Conservation (phyloP, 2,329 filamentous ascomycete genomes). For the Phaeosphaeria sp. region DNA sequence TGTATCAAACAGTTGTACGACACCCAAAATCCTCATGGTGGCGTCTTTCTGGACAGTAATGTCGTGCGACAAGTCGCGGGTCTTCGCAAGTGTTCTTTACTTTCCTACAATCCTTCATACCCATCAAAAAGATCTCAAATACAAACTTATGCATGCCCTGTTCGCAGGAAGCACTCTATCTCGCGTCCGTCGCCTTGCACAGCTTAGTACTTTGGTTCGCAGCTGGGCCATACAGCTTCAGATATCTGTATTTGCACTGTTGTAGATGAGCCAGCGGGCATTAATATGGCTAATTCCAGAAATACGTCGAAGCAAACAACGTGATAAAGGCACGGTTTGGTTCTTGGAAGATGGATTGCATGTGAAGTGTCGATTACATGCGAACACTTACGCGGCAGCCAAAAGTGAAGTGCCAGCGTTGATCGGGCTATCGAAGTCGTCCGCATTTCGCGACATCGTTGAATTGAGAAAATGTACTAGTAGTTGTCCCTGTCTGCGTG, state of each 20-base stretch:
- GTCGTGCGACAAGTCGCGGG: neutral
- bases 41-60: conserved; percentile 8
- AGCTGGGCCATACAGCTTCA: too few species aligned
- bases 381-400: neutral
- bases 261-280: too few species aligned
- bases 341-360: neutral
- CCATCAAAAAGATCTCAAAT: conserved; percentile 24
- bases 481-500: neutral
- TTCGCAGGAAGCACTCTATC: conserved; percentile 11
- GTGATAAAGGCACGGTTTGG: too few species aligned
- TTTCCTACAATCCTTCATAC: conserved; percentile 24
- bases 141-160: conserved; percentile 11
- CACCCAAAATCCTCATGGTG: conserved; percentile 22
- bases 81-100: conserved; percentile 12
- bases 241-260: too few species aligned
- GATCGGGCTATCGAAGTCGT: neutral
- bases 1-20: conserved; percentile 16
- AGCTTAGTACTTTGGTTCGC: too few species aligned
- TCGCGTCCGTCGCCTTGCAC: neutral
- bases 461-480: neutral
- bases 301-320: too few species aligned
- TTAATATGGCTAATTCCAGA: too few species aligned
- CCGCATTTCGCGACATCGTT: neutral
- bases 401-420: neutral
- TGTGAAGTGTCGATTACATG: neutral